A percentile compares a stretch with the other conserved stretches of the same genome.
These are phyloP conservation scores for Pythium brachiatum DNA, from an alignment of 352 stramenopile species.

Conservation along the genomic window DNA sequence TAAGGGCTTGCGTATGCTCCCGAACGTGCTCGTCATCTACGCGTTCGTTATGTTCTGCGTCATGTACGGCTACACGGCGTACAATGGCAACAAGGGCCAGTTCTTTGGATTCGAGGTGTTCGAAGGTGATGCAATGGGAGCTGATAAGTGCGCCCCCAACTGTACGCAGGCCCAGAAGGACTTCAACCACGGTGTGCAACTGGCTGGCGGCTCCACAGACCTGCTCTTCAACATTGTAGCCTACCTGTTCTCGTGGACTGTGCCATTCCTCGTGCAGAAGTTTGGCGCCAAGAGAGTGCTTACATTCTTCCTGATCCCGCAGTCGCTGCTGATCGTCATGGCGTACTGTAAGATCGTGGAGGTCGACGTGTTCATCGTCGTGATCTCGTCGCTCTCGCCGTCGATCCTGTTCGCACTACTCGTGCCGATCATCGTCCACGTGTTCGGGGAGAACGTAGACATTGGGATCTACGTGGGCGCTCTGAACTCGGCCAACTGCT, in stretches of 20 bases:
- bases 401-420: conserved; percentile 58
- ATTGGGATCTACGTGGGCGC: conserved; percentile 26
- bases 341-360: conserved; percentile 33
- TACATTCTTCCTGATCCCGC: conserved; percentile 29
- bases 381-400: conserved; percentile 43
- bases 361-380: conserved; percentile 37
- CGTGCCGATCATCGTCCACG: conserved; percentile 58
- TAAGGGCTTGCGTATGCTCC: conserved; percentile 33
- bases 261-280: conserved; percentile 36
- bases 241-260: conserved; percentile 34
- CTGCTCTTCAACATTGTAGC: conserved; percentile 32
- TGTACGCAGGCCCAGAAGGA: conserved; percentile 34
- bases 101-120: conserved; percentile 41
- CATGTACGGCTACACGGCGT: conserved; percentile 46
- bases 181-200: conserved; percentile 43
- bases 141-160: conserved; percentile 26
- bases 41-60: conserved; percentile 39
- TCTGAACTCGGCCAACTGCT: conserved; percentile 64
- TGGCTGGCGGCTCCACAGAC: conserved; percentile 38
- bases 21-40: conserved; percentile 33
- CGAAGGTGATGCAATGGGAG: conserved; percentile 25
- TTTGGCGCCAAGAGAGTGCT: conserved; percentile 36
- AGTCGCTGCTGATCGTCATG: conserved; percentile 46
- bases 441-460: conserved; percentile 42
- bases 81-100: conserved; percentile 53